Conservation (phyloP, 768 basidiomycete species). For the Amanita inopinata region DNA sequence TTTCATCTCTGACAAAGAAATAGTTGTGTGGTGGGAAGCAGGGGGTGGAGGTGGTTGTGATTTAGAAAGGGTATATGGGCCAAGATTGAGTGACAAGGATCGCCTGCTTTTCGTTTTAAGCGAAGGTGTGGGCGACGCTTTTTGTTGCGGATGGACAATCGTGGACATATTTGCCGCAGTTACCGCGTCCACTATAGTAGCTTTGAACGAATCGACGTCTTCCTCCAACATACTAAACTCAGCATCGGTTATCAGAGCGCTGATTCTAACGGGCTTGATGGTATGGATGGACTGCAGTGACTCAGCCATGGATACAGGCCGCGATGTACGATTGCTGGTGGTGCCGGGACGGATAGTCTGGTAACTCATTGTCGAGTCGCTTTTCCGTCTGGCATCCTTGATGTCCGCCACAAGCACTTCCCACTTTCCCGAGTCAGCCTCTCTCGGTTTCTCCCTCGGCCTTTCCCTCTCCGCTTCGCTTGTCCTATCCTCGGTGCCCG, state of each 20-base stretch:
- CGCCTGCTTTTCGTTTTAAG: slow-evolving; percentile 44
- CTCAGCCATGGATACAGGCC: slow-evolving; percentile 73
- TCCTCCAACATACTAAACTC: slow-evolving; percentile 63
- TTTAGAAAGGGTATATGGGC: slow-evolving; percentile 17
- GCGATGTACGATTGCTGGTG: slow-evolving; percentile 38
- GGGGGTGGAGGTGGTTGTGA: slow-evolving; percentile 16
- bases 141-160: slow-evolving; percentile 9
- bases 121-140: slow-evolving; percentile 33
- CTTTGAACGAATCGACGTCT: slow-evolving; percentile 27
- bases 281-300: slow-evolving; percentile 69
- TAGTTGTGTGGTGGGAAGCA: slow-evolving; percentile 18
- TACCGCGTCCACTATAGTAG: slow-evolving; percentile 9
- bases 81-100: slow-evolving; percentile 55
- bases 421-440: slow-evolving; percentile 15
- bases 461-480: slow-evolving; percentile 15
- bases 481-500: slow-evolving; percentile 13
- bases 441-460: slow-evolving; percentile 11
- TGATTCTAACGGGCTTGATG: slow-evolving; percentile 55
- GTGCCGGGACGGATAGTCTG: slow-evolving; percentile 56
- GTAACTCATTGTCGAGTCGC: slow-evolving; percentile 75
- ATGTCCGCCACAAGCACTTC: slow-evolving; percentile 18
- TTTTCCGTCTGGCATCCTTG: slow-evolving; percentile 74
- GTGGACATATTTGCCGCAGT: slow-evolving; percentile 1
- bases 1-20: slow-evolving; percentile 22
- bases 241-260: slow-evolving; percentile 56